Evolutionary conservation across 176 grass and related monocot genomes (phyloP), one percentile per base, ranked within the genome.

Genomic region (Avena eriantha): DNA sequence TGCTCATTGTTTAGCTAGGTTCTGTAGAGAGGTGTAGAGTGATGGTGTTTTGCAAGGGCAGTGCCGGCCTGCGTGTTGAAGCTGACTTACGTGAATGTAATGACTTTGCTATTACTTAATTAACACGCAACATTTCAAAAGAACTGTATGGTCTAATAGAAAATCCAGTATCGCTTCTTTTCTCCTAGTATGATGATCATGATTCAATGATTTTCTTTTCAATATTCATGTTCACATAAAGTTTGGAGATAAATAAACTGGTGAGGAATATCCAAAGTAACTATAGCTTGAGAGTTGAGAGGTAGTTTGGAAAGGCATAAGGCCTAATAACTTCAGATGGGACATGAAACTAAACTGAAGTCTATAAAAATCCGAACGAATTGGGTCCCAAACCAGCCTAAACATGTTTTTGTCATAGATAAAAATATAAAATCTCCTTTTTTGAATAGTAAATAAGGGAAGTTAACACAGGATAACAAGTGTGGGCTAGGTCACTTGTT

Each of bases 281-380:
- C 4, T 81, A 11, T 35, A 68, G 49, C 79, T 46, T 88, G 56
- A 74, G 71, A 23, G 71, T 59, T 88, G 56, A 51, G 73, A 24
- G 73, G 11, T 76, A 31, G 46, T 51, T 76, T 31, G 23, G 72
- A 17, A 51, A 31, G 7, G 23, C 6, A 51, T 76, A 10, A 76
- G 23, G 23, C 73, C 46, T 31, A 76, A 76, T 76, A 3, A 24
- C 13, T 18, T 76, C 47, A 31, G 22, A 76, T 31, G 47, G 7
- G 7, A 76, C 13, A 0, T 14, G 23, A 75, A 75, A 76, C 46
- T 29, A 49, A 76, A 50, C 49, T 50, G 50, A 74, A 50, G 50
- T 74, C 45, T 11, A 34, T 54, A 55, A 18, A 15, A 76, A 76
- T 33, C 17, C 26, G 13, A 76, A 33, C 24, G 48, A 76, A 50